These are phyloP conservation scores for Nothophytophthora sp. DNA, from an alignment of 352 stramenopile species.

Conservation along the genomic window DNA sequence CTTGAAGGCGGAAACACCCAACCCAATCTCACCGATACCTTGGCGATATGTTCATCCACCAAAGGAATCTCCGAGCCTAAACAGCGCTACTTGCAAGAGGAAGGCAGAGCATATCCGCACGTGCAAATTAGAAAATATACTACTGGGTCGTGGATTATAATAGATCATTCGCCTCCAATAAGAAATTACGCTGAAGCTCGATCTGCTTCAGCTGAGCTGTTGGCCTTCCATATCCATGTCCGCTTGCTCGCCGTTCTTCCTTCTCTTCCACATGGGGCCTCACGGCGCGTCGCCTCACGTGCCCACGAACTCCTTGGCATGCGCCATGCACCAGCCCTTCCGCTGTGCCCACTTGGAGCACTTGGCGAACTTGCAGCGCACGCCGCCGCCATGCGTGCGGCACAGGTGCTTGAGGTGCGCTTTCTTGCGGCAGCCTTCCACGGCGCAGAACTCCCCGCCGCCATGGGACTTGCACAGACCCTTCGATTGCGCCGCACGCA, in stretches of 20 bases:
- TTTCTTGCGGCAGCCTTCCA: constrained; percentile 85
- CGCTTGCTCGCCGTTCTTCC: not conserved
- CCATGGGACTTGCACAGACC: constrained; percentile 87
- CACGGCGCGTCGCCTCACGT: constrained; percentile 18
- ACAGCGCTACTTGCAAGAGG: no score
- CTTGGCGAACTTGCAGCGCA: constrained; percentile 78
- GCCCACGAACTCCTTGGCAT: constrained; percentile 77
- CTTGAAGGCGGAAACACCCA: no score
- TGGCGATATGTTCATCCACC: no score
- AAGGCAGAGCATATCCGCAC: no score
- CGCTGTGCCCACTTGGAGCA: constrained; percentile 87
- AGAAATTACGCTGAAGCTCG: constrained; percentile 26
- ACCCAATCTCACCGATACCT: no score
- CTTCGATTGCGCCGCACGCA: constrained; percentile 83
- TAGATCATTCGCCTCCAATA: constrained; percentile 31
- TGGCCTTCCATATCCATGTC: constrained; percentile 1
- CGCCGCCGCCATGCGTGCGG: constrained; percentile 83
- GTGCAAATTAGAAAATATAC: constrained; percentile 5
- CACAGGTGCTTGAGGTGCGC: constrained; percentile 87
- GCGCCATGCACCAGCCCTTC: constrained; percentile 89
- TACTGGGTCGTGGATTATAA: constrained; percentile 15
- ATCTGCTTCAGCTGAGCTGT: not conserved
- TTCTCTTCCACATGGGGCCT: not conserved
- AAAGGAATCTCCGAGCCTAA: no score
- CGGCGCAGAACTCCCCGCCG: constrained; percentile 78